Evolutionary conservation across 371 early-diverging fungal species (phyloP), one percentile per base, ranked within the genome.

Genomic region (Lichtheimia ramosa): DNA sequence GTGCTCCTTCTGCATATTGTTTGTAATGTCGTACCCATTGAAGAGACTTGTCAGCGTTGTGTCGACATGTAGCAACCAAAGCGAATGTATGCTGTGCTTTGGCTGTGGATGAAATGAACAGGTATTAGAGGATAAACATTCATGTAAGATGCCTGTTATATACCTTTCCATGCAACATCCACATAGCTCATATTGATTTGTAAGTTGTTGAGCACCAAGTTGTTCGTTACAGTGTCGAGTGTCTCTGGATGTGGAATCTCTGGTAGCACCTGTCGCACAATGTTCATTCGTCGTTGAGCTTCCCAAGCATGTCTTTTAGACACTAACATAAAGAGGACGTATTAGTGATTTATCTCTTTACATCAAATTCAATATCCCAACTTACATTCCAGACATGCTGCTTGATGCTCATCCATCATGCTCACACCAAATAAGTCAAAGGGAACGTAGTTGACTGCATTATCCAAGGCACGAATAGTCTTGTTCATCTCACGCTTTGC

Each of bases 81-180:
- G 57, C 59, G 21, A 39, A 58, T 5, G 51, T 49, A 16, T 66
- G 63, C 27, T 62, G 63, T 42, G 59, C 56, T 25, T 66, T 66
- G 5, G 62, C 62, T 64, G 23, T 28, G n/a, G 12, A 34, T 53
- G 18, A 14, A 53, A 28, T 15, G 25, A 43, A 23, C 43, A 43
- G n/a, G 14, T 18, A 14, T 24, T 27, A n/a, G 13, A 39, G 25
- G 20, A 16, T n/a, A n/a, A 34, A n/a, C 27, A 23, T 55, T 43
- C 13, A 41, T n/a, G n/a, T n/a, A n/a, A n/a, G n/a, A n/a, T n/a
- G n/a, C n/a, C n/a, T n/a, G n/a, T 7, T 1, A 16, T 25, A n/a
- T 69, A 76, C 76, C 73, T 69, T 68, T 73, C 77, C 77, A 76
- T 25, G 69, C 63, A 13, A 66, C 59, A 57, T 77, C 77, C 12